Conservation (phyloP, 2,329 filamentous ascomycete species). For the Neonectria ditissima region DNA sequence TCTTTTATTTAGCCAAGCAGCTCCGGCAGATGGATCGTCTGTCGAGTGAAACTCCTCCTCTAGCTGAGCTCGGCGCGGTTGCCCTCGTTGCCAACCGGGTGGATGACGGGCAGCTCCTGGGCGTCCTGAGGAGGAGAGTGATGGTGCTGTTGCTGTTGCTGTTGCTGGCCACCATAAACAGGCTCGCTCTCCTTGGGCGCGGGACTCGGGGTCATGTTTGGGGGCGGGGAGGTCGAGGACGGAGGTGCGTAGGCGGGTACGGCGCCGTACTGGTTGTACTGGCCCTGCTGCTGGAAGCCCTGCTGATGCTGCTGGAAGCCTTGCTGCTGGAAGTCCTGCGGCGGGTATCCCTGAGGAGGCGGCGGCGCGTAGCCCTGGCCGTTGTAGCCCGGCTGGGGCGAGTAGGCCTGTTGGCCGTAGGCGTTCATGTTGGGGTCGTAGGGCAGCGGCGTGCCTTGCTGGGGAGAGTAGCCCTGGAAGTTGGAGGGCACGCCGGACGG, state of each 20-base stretch:
- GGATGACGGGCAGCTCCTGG: conserved; percentile 45
- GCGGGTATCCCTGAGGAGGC: conserved; percentile 21
- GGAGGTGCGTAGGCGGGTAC: conserved; percentile 36
- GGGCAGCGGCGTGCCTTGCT: conserved; percentile 37
- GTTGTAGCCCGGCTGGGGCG: conserved; percentile 36
- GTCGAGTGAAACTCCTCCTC: neutral
- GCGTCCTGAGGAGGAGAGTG: conserved; percentile 25
- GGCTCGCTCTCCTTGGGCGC: conserved; percentile 37
- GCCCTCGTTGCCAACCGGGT: conserved; percentile 46
- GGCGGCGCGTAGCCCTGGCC: conserved; percentile 32
- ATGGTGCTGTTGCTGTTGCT: conserved; percentile 21
- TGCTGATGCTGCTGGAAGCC: conserved; percentile 40
- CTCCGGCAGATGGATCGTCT: neutral
- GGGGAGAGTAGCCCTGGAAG: conserved; percentile 36
- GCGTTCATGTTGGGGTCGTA: conserved; percentile 42
- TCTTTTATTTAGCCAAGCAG: neutral
- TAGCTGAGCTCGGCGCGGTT: conserved; percentile 51
- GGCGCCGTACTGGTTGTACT: conserved; percentile 40
- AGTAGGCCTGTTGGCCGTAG: conserved; percentile 38
- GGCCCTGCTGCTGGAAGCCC: conserved; percentile 37
- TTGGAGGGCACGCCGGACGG: conserved; percentile 45
- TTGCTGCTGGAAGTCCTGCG: conserved; percentile 25
- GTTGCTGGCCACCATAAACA: conserved; percentile 11
- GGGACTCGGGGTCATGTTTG: conserved; percentile 48
- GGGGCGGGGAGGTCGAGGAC: conserved; percentile 42